Percentiles rank a stretch among this genome's conserved stretches.
phyloP scores from a whole-genome alignment of 371 early-diverging fungal species.

The Nematocida homosporus region DNA sequence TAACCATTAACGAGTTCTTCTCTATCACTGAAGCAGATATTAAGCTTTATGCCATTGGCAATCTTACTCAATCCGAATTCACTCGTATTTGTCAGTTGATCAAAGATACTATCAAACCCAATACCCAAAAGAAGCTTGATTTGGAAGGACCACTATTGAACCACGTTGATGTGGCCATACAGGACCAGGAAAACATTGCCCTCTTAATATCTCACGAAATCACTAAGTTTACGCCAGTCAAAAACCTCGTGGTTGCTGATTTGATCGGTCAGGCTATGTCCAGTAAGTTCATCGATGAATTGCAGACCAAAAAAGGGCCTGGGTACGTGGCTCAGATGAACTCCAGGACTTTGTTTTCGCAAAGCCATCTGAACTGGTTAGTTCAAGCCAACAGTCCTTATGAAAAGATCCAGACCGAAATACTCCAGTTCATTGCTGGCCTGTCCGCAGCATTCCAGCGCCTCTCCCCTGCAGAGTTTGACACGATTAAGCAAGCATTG shows the following conservation, averaged over 20 bases:
- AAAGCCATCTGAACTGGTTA: constrained; percentile 37
- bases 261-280: constrained; percentile 26
- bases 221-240: neutral
- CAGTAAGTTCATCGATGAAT: constrained; percentile 62
- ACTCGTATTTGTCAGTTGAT: constrained; percentile 5
- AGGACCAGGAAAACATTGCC: constrained; percentile 38
- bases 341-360: neutral
- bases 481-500: no score
- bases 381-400: constrained; percentile 58
- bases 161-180: constrained; percentile 1
- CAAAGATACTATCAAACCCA: neutral
- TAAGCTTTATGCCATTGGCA: constrained; percentile 24
- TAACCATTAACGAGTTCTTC: constrained; percentile 3
- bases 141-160: neutral
- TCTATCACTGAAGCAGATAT: no score
- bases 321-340: constrained; percentile 59
- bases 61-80: constrained; percentile 27
- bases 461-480: no score
- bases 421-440: no score
- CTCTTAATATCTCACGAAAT: constrained; percentile 25
- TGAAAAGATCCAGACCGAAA: constrained; percentile 52
- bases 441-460: no score
- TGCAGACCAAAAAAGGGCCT: constrained; percentile 62
- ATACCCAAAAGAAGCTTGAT: neutral
- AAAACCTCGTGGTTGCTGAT: constrained; percentile 7